Evolutionary conservation across 495 filamentous ascomycete species (phyloP), one percentile per base, ranked within the genome.

Genomic region (Bryoglossum gracile): DNA sequence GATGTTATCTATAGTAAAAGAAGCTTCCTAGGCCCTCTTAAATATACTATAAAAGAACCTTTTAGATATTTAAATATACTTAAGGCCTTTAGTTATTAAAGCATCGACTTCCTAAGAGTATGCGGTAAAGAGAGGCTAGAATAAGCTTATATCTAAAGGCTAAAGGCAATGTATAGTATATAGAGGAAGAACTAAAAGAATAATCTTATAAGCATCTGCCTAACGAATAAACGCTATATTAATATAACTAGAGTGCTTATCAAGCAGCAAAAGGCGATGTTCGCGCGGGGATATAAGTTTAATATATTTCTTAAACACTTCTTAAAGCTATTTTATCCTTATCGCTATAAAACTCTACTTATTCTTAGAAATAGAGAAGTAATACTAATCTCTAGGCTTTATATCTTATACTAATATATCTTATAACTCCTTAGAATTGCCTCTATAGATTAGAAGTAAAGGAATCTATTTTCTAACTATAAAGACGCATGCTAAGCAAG

Each of bases 221-320:
- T 3, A 39, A 1, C 22, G 1, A 3, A 39, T 11, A 11, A 39
- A 39, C 11, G 36, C 16, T 19, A 39, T 39, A 39, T 39, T 39
- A 39, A 39, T 19, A 38, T 55, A 30, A 37, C 36, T 43, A n/a
- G 32, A 54, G 23, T 54, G 35, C 14, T 47, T 26, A 46, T 55
- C 46, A 8, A 55, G 24, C 1, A 55, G 28, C 11, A 55, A 33
- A n/a, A 46, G 46, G 6, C 52, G 19, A 18, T 43, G 33, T 18
- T 16, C 3, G 3, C 10, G 37, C 10, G 4, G 16, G 22, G 11
- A 5, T 17, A 8, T 33, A 32, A 24, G 44, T 19, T 48, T 46
- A 11, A 33, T 46, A 33, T 42, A 33, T 1, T 24, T 22, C 21
- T 43, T 19, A 37, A 53, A 48, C 1, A 53, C 42, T 36, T 42